A percentile compares a stretch with the other conserved stretches of the same genome.
phyloP scores from a whole-genome alignment of 768 basidiomycete species.

The Pisolithus tinctorius region DNA sequence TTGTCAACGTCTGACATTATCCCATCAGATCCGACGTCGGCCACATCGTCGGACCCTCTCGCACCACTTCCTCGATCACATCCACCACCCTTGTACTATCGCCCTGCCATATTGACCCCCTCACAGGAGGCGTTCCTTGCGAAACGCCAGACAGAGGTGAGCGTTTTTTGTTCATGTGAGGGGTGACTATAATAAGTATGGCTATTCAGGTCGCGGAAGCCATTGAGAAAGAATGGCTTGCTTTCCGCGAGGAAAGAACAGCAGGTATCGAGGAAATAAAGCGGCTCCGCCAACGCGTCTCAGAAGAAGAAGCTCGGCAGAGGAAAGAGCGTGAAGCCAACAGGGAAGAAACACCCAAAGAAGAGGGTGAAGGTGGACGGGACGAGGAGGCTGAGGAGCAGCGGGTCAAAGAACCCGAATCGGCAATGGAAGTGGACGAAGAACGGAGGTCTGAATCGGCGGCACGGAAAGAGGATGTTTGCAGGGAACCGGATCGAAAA shows the following conservation, averaged over 20 bases:
- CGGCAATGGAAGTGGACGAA: constrained; percentile 31
- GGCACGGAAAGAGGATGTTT: constrained; percentile 27
- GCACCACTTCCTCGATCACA: constrained; percentile 53
- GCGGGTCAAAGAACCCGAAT: constrained; percentile 20
- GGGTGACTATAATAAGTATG: neutral
- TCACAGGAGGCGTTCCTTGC: constrained; percentile 63
- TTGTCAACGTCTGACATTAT: constrained; percentile 68
- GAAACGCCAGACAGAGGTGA: constrained; percentile 57
- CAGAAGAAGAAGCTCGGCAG: constrained; percentile 54
- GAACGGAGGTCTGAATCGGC: constrained; percentile 27
- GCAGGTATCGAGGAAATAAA: constrained; percentile 56
- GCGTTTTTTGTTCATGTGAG: constrained; percentile 7
- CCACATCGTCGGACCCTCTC: constrained; percentile 30
- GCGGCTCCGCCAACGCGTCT: constrained; percentile 54
- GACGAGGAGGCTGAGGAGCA: constrained; percentile 32
- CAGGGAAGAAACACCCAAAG: constrained; percentile 22
- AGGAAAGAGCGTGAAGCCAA: constrained; percentile 34
- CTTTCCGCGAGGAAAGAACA: constrained; percentile 56
- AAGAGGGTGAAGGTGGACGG: constrained; percentile 14
- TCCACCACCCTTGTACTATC: constrained; percentile 72
- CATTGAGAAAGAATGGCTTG: constrained; percentile 60
- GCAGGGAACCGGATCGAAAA: constrained; percentile 39
- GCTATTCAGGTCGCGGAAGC: constrained; percentile 49
- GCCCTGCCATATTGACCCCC: constrained; percentile 61
- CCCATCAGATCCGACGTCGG: constrained; percentile 30